Percentiles rank a stretch among this genome's conserved stretches.
Conservation (phyloP, 176 grass and related monocot species). For the Melocanna baccifera region DNA sequence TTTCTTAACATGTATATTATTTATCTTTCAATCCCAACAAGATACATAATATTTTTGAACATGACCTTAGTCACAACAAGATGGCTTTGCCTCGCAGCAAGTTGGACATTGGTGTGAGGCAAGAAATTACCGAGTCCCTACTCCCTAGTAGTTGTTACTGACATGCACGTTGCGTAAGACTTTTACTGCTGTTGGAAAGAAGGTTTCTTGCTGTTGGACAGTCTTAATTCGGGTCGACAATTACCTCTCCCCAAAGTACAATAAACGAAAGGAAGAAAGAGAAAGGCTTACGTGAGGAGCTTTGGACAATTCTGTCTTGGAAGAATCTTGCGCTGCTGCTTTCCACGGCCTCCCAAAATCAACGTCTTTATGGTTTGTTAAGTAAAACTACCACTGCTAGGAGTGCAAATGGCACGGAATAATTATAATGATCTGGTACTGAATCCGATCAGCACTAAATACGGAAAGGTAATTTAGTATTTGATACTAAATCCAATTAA, state of each 20-base stretch:
- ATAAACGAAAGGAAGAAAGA: background rate
- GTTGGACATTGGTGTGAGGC: background rate
- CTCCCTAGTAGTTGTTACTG: too few species aligned
- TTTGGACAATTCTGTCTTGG: slow-evolving; percentile 24
- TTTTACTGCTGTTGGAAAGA: background rate
- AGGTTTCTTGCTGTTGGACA: background rate
- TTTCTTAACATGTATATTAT: too few species aligned
- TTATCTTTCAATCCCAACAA: too few species aligned
- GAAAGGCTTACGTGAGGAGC: background rate
- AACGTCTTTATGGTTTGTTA: background rate
- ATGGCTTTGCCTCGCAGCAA: background rate
- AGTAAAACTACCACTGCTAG: background rate
- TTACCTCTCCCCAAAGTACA: background rate
- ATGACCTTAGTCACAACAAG: background rate
- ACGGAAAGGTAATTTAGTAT: too few species aligned
- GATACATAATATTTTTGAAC: too few species aligned
- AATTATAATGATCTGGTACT: too few species aligned
- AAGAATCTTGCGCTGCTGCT: slow-evolving; percentile 24
- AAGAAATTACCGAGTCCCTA: background rate
- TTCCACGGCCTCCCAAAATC: background rate
- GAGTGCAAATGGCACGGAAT: too few species aligned
- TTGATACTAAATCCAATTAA: too few species aligned
- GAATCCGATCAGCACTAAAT: too few species aligned
- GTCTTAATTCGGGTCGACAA: background rate
- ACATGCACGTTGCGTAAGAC: background rate